A percentile compares a stretch with the other conserved stretches of the same genome.
Evolutionary conservation across 192 early-diverging fungal genomes (phyloP).

Genomic region (Coemansia sp.): DNA sequence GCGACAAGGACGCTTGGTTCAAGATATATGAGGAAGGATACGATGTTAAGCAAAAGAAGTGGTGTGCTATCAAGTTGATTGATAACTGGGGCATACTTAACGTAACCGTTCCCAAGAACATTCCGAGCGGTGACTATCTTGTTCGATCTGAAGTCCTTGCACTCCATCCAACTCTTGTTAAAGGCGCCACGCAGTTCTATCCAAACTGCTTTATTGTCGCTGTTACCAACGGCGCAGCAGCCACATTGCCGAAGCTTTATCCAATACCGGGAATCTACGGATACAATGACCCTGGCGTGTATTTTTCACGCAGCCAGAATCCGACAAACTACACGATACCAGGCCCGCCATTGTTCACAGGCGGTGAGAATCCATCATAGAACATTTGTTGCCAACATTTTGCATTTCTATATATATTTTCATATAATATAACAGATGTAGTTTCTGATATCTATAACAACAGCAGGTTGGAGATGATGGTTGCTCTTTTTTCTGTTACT

Average conservation of each 20-base stretch:
- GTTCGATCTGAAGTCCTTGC: conserved; percentile 28
- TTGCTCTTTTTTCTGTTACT: too few relatives aligned
- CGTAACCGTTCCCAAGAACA: conserved; percentile 18
- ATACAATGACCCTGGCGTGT: conserved; percentile 18
- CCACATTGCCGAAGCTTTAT: neutral
- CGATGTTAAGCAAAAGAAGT: neutral
- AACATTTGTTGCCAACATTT: too few relatives aligned
- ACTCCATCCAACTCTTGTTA: conserved; percentile 11
- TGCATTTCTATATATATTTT: too few relatives aligned
- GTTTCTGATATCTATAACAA: too few relatives aligned
- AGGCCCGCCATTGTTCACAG: conserved; percentile 13
- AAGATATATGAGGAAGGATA: neutral
- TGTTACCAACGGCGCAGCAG: neutral
- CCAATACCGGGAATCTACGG: conserved; percentile 26
- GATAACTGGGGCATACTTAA: conserved; percentile 12
- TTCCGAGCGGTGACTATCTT: conserved; percentile 24
- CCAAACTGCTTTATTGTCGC: conserved; percentile 30
- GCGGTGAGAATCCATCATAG: too few relatives aligned
- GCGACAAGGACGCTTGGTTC: conserved; percentile 12
- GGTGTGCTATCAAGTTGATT: conserved; percentile 25
- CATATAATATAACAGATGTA: too few relatives aligned
- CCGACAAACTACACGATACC: conserved; percentile 14
- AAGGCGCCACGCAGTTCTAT: conserved; percentile 26
- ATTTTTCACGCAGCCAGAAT: conserved; percentile 1
- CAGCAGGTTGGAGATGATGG: too few relatives aligned